Evolutionary conservation across 164 flowering plant species (phyloP).

Genomic region (Dillenia turbinata): DNA sequence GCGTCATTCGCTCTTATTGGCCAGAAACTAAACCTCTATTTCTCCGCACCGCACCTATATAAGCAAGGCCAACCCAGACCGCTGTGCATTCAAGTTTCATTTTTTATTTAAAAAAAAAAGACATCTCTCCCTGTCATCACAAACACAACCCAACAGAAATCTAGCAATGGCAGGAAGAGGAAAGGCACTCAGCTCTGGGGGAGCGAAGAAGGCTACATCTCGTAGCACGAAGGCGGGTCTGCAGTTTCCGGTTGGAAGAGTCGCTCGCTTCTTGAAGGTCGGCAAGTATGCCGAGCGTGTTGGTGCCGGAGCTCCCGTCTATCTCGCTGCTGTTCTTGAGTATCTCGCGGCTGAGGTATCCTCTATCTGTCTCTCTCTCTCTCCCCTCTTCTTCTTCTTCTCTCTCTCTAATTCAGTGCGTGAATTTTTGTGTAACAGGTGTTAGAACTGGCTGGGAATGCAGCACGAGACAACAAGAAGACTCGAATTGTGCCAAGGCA

Average conservation of each 20-base stretch:
- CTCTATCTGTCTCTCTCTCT: background rate
- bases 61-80: background rate
- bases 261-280: slow-evolving; percentile 40
- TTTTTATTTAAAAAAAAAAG: no score
- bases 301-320: slow-evolving; percentile 48
- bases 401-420: background rate
- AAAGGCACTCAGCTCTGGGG: slow-evolving; percentile 20
- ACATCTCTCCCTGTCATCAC: no score
- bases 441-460: slow-evolving; percentile 47
- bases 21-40: background rate
- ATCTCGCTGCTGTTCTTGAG: slow-evolving; percentile 37
- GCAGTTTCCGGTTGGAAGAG: slow-evolving; percentile 46
- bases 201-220: slow-evolving; percentile 32
- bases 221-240: slow-evolving; percentile 46
- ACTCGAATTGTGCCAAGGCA: slow-evolving; percentile 35
- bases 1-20: slow-evolving; percentile 17
- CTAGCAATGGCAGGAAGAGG: slow-evolving; percentile 22
- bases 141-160: background rate
- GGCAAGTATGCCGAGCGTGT: slow-evolving; percentile 49
- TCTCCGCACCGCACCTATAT: background rate
- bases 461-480: slow-evolving; percentile 51
- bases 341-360: slow-evolving; percentile 41
- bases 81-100: background rate
- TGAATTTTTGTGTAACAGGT: slow-evolving; percentile 16
- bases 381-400: background rate